Evolutionary conservation across 768 basidiomycete genomes (phyloP).

Genomic region (Auricularia sp.): DNA sequence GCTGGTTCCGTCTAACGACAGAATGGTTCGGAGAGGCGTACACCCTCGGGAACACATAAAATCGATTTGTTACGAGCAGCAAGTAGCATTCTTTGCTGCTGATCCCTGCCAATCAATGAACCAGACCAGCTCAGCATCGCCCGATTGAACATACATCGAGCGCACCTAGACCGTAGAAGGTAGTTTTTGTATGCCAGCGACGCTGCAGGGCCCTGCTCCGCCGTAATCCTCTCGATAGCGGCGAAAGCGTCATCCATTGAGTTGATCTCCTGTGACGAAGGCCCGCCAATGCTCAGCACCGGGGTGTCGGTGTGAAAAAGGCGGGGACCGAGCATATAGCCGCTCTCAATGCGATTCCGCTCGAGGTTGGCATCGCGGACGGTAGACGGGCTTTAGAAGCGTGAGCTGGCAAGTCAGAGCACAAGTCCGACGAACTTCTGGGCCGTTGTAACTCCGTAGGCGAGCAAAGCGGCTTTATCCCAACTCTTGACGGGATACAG

Average conservation of each 20-base stretch:
- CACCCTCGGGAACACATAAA: conserved; percentile 66
- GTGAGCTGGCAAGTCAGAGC: background rate
- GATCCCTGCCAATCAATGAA: conserved; percentile 32
- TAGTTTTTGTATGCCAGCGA: conserved; percentile 75
- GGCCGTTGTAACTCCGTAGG: conserved; percentile 65
- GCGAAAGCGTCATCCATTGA: conserved; percentile 53
- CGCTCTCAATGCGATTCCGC: conserved; percentile 58
- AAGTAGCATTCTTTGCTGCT: conserved; percentile 53
- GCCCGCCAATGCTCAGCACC: conserved; percentile 46
- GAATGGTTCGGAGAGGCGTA: conserved; percentile 16
- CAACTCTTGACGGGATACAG: conserved; percentile 54
- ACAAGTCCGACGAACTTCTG: conserved; percentile 47
- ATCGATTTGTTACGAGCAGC: conserved; percentile 54
- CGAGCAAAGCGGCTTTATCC: conserved; percentile 67
- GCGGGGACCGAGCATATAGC: conserved; percentile 57
- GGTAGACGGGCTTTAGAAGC: conserved; percentile 18
- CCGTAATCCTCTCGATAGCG: conserved; percentile 58
- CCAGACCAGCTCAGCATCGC: background rate
- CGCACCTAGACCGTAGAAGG: conserved; percentile 56
- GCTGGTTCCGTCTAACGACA: no score
- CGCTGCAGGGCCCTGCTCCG: conserved; percentile 51
- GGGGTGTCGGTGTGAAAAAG: conserved; percentile 61
- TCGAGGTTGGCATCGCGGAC: conserved; percentile 57
- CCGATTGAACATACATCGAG: background rate
- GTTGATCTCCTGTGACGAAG: conserved; percentile 53